Conservation (phyloP, 2,329 filamentous ascomycete genomes). For the Exserohilum turcica region DNA sequence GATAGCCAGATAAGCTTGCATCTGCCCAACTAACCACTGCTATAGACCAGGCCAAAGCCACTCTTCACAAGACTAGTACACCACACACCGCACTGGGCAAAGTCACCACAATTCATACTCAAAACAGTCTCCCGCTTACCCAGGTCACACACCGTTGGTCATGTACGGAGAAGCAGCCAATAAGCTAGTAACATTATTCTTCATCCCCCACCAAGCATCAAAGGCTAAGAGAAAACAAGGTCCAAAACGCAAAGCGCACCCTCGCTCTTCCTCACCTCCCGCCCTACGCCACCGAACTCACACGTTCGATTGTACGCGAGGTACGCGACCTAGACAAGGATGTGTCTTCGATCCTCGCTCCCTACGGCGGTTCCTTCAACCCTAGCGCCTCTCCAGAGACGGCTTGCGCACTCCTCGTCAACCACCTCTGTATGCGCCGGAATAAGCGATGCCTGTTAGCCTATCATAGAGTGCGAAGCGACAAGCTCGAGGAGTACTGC, state of each 20-base stretch:
- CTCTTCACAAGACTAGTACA: not conserved
- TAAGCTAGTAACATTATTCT: slow-evolving; percentile 68
- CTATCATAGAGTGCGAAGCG: slow-evolving; percentile 87
- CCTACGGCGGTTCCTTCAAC: slow-evolving; percentile 84
- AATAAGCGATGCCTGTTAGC: slow-evolving; percentile 96
- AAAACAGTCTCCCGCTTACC: not conserved
- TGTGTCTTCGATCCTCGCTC: slow-evolving; percentile 76
- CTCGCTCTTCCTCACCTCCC: slow-evolving; percentile 85
- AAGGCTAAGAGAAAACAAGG: slow-evolving; percentile 57
- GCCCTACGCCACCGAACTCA: slow-evolving; percentile 88
- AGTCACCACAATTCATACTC: not conserved
- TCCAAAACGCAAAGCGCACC: slow-evolving; percentile 93
- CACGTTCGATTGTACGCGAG: slow-evolving; percentile 85
- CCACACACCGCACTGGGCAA: not conserved
- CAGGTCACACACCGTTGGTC: not conserved
- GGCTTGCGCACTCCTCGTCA: slow-evolving; percentile 86
- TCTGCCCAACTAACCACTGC: not conserved
- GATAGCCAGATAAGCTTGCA: not conserved
- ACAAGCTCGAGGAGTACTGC: slow-evolving; percentile 90
- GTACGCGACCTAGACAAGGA: slow-evolving; percentile 92
- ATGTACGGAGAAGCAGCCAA: slow-evolving; percentile 92
- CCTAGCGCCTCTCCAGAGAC: slow-evolving; percentile 80
- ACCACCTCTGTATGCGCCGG: slow-evolving; percentile 91
- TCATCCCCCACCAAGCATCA: not conserved
- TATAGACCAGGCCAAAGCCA: not conserved